phyloP scores from a whole-genome alignment of 352 stramenopile genomes.

The Phytophthora sojae region DNA sequence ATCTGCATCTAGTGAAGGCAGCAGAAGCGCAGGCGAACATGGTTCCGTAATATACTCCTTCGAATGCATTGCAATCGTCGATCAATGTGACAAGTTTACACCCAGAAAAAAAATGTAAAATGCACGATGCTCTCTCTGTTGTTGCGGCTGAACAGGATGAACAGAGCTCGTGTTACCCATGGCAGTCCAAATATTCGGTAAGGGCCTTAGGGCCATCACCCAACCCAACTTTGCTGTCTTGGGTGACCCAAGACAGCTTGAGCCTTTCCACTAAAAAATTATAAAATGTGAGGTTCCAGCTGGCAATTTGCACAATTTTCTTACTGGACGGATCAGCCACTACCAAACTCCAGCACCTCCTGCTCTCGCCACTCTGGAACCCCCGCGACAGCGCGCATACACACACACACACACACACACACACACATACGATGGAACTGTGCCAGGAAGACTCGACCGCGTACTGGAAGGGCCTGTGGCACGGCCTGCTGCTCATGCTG shows the following conservation, averaged over 20 bases:
- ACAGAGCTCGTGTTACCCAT: too few relatives aligned
- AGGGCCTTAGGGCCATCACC: too few relatives aligned
- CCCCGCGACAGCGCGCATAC: background rate
- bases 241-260: too few relatives aligned
- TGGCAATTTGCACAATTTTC: background rate
- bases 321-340: background rate
- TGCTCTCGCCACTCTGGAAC: too few relatives aligned
- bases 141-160: background rate
- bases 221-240: too few relatives aligned
- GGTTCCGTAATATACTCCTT: background rate
- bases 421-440: slow-evolving; percentile 27
- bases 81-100: background rate
- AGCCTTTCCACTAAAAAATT: background rate
- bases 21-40: background rate
- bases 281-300: background rate
- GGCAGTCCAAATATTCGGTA: too few relatives aligned
- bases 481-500: slow-evolving; percentile 60
- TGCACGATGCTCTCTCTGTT: background rate
- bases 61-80: background rate
- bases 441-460: slow-evolving; percentile 34
- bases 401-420: too few relatives aligned
- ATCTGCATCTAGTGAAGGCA: background rate
- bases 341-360: too few relatives aligned
- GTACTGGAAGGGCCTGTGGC: slow-evolving; percentile 64
- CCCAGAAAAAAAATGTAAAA: background rate